Base-by-base conservation (phyloP, 305 asterid species). In the Euphrasia arctica region DNA sequence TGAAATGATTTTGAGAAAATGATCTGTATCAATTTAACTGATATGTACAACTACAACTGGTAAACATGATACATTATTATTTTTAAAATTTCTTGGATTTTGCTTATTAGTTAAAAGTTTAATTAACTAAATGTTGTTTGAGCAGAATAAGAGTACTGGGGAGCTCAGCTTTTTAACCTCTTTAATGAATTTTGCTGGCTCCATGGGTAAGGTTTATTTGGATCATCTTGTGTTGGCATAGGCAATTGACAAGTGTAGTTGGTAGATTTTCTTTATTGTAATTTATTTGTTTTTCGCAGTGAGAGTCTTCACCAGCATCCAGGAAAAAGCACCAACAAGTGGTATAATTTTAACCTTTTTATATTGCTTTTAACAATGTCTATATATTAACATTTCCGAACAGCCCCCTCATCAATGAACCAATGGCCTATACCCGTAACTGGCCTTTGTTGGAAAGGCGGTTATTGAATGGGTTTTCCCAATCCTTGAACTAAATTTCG, bases 131-230 rank as follows among this genome's bases (percentile, higher is more conserved):
- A 27, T 70, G 28, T 67, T 65, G 42, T 71, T 60, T 67, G 75
- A 60, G 81, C 95, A 93, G 97, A 92, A 84, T 71, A 86, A 87
- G 72, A 84, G 97, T 67, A 93, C 95, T 0, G 97, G 99, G 68
- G 95, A 93, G 82, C 95, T 93, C 66, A 93, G 99, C 84, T 86
- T 88, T 64, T 73, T 93, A 72, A 93, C 99, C 22, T 90, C 89
- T 31, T 78, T 90, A 8, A 93, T 93, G 99, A 93, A 93, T 79
- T 90, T 77, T 39, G 91, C 58, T 13, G 99, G 99, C 67, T 93
- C 97, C 47, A 75, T 77, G 80, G 99, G 99, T 93, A 83, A 77
- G 92, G 8, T 79, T 69, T 66, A 63, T 63, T 5, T 61, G 36
- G 28, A 27, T 18, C 27, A 45, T 63, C 56, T 52, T 28, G 14